These are phyloP conservation scores for Dendrobium catenatum DNA, from an alignment of 106 monocot species.

Conservation along the genomic window DNA sequence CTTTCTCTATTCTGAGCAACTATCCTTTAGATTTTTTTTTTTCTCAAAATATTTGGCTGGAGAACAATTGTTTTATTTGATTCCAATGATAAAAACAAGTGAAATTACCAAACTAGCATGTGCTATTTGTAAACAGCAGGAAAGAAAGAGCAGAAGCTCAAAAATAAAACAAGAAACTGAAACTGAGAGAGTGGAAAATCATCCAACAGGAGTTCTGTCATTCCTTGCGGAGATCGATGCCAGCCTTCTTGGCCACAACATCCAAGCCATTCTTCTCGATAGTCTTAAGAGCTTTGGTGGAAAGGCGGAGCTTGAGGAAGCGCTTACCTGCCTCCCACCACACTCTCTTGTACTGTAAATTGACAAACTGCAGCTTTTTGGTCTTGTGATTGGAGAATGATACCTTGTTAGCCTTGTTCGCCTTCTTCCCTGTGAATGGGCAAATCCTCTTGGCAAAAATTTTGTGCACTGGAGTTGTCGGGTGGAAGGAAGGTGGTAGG, in stretches of 20 bases:
- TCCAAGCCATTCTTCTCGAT: slow-evolving; percentile 97
- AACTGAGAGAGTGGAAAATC: neutral
- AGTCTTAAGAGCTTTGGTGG: slow-evolving; percentile 77
- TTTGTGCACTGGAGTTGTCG: neutral
- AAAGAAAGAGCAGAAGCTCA: neutral
- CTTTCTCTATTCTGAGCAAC: too few relatives aligned
- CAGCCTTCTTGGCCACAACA: slow-evolving; percentile 89
- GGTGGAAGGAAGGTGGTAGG: neutral
- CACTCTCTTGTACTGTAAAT: slow-evolving; percentile 89
- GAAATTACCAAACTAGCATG: neutral
- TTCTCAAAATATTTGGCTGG: too few relatives aligned
- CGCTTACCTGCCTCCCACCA: slow-evolving; percentile 97
- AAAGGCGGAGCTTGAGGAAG: slow-evolving; percentile 56
- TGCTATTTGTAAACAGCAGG: neutral
- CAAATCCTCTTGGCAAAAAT: slow-evolving; percentile 39
- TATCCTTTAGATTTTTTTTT: too few relatives aligned
- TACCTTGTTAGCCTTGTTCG: slow-evolving; percentile 83
- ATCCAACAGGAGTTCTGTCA: slow-evolving; percentile 12
- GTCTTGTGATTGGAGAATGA: slow-evolving; percentile 93
- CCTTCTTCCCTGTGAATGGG: slow-evolving; percentile 91
- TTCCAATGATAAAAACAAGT: neutral
- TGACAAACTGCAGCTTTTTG: slow-evolving; percentile 84
- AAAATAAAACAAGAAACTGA: neutral
- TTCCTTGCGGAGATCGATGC: slow-evolving; percentile 78
- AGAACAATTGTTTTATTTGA: neutral